A percentile compares a stretch with the other conserved stretches of the same genome.
These are phyloP conservation scores for Tuber magnatum DNA, from an alignment of 495 filamentous ascomycete genomes.

Conservation along the genomic window DNA sequence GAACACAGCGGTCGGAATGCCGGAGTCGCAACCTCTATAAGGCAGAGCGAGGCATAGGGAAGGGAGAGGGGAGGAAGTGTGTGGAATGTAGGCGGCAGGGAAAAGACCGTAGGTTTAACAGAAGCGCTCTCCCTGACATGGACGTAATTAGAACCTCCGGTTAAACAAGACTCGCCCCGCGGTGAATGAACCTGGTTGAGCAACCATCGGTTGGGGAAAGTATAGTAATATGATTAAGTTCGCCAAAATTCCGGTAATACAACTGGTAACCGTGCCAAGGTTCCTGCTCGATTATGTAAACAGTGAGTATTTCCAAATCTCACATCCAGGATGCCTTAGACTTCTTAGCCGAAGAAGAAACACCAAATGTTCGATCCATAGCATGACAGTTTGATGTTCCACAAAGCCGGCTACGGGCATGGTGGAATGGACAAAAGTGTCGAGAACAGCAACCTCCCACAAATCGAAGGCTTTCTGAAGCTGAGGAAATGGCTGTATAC, in stretches of 20 bases:
- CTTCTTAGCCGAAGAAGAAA: too few species aligned
- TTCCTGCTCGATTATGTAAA: too few species aligned
- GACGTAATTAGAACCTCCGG: not conserved
- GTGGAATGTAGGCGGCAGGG: not conserved
- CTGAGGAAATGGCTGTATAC: too few species aligned
- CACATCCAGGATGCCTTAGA: too few species aligned
- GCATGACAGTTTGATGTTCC: too few species aligned
- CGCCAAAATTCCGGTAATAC: not conserved
- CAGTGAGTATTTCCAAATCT: not conserved
- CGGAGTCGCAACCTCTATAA: not conserved
- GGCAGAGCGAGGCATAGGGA: not conserved
- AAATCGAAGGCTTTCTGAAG: too few species aligned
- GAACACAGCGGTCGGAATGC: not conserved
- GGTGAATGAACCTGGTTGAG: not conserved
- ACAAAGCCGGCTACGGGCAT: too few species aligned
- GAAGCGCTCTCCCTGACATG: not conserved
- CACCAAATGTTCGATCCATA: too few species aligned
- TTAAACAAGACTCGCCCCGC: too few species aligned
- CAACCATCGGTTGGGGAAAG: not conserved
- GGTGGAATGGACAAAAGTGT: too few species aligned
- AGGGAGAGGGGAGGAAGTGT: not conserved
- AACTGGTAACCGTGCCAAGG: not conserved
- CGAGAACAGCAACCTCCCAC: too few species aligned
- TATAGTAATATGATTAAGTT: not conserved
- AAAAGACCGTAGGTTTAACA: not conserved